A percentile compares a stretch with the other conserved stretches of the same genome.
These are phyloP conservation scores for Lasiosphaeria ovina DNA, from an alignment of 495 filamentous ascomycete genomes.

Conservation along the genomic window DNA sequence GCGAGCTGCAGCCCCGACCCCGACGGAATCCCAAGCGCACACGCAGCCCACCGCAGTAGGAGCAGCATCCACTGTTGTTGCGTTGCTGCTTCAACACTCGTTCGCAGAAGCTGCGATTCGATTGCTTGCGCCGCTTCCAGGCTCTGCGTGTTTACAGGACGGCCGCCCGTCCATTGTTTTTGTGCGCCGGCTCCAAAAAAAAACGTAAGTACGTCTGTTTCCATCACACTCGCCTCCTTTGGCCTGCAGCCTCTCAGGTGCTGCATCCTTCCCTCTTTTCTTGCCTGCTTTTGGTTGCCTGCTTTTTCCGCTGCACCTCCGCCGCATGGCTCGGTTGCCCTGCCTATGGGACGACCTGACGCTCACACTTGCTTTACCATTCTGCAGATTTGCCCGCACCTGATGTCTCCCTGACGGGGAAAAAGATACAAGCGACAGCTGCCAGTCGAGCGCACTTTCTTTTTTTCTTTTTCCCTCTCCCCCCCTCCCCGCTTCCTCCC, in stretches of 20 bases:
- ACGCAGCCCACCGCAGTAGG: not conserved
- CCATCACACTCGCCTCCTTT: constrained; percentile 15
- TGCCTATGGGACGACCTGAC: constrained; percentile 25
- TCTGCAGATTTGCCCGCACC: constrained; percentile 30
- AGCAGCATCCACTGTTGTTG: constrained; percentile 12
- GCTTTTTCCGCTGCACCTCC: not conserved
- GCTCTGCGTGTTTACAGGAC: constrained; percentile 27
- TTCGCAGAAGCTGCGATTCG: not conserved
- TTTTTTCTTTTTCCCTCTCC: constrained; percentile 15
- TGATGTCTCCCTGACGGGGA: constrained; percentile 28
- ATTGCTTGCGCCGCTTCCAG: constrained; percentile 24
- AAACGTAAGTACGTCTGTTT: constrained; percentile 20
- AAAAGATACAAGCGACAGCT: constrained; percentile 16
- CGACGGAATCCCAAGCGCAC: not conserved
- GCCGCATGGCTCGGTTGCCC: constrained; percentile 11
- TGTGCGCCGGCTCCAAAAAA: constrained; percentile 19
- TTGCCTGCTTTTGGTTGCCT: constrained; percentile 5
- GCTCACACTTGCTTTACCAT: constrained; percentile 24
- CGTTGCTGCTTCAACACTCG: constrained; percentile 31
- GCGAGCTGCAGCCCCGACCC: not conserved
- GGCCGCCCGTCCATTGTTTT: constrained; percentile 26
- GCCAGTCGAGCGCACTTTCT: constrained; percentile 10
- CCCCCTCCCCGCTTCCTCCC: constrained; percentile 9
- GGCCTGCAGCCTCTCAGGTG: constrained; percentile 18
- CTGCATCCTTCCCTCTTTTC: not conserved